Evolutionary conservation across 805 yeast species (phyloP), one percentile per base, ranked within the genome.

Genomic region (Naumovozyma baii): DNA sequence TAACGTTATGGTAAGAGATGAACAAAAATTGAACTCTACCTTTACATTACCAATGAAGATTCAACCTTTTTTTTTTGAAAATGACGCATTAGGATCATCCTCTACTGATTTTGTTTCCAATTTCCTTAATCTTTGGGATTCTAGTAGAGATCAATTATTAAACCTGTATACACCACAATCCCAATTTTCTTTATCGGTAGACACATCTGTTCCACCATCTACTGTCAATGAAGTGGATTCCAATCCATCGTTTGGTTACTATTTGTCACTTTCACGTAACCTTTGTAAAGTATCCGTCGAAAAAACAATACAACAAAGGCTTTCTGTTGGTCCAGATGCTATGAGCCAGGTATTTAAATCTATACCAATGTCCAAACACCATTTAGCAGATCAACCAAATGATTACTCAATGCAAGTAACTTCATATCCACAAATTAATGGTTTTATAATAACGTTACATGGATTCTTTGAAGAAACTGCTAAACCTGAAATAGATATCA

Each of bases 51-150:
- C 85, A 9, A 63, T 78, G 31, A 61, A 61, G 13, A 60, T 64
- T 14, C 74, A 74, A 38, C 80, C 76, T 42, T 76, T 80, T 64
- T 92, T 90, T 57, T 88, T 88, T 59, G 96, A 84, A 63, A 83
- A 78, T 51, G 68, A 70, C 13, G 83, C 77, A 31, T 69, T 86
- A 25, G 86, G 83, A 45, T 66, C 68, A 18, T 63, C 83, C 22
- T 78, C 92, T 5, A 78, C 87, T n/a, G 77, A 72, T 51, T 92
- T 92, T 58, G 67, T 88, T 5, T 62, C 85, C 20, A 81, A 83
- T 48, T 92, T 74, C 60, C 66, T 83, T 42, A 76, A 78, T 39
- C 64, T 81, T 36, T 92, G 95, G 94, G 98, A 92, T 63, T 51
- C 72, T 4, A 78, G 83, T 54, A 67, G 98, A 43, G 52, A 69